Percentiles rank a stretch among this genome's conserved stretches.
These are phyloP conservation scores for Echinosophora koreensis DNA, from an alignment of 306 rosid genomes.

Conservation along the genomic window DNA sequence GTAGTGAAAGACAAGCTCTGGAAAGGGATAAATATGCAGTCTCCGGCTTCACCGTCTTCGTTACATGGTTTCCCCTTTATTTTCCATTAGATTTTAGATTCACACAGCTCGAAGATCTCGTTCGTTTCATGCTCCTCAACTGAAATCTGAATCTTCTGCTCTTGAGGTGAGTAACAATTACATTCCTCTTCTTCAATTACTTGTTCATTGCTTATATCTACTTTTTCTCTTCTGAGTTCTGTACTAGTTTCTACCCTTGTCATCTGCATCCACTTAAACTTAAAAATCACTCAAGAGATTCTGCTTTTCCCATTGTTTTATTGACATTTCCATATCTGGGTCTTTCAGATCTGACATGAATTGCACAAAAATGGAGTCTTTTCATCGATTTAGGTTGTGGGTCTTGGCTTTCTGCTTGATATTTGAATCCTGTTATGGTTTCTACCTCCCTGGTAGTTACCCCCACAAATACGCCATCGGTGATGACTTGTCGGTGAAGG, in stretches of 20 bases:
- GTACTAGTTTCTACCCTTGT: neutral
- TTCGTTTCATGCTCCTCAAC: conserved; percentile 19
- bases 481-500: conserved; percentile 71
- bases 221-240: conserved; percentile 10
- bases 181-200: neutral
- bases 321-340: conserved; percentile 48
- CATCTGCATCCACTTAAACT: too few species aligned
- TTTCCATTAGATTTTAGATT: conserved; percentile 39
- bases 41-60: conserved; percentile 10
- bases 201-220: neutral
- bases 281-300: too few species aligned
- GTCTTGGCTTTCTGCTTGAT: conserved; percentile 60
- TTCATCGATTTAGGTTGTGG: conserved; percentile 59
- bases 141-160: neutral
- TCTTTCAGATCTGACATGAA: conserved; percentile 75
- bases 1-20: conserved; percentile 31
- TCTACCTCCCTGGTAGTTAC: conserved; percentile 92
- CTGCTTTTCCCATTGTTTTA: neutral
- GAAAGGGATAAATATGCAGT: conserved; percentile 26
- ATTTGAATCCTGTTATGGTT: conserved; percentile 71
- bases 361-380: conserved; percentile 63
- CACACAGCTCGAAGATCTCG: conserved; percentile 41
- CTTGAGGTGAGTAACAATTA: conserved; percentile 58
- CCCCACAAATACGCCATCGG: conserved; percentile 77
- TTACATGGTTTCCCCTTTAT: conserved; percentile 20